Percentiles rank a stretch among this genome's conserved stretches.
phyloP scores from a whole-genome alignment of 345 rosid species.

The Hibiscus trionum region DNA sequence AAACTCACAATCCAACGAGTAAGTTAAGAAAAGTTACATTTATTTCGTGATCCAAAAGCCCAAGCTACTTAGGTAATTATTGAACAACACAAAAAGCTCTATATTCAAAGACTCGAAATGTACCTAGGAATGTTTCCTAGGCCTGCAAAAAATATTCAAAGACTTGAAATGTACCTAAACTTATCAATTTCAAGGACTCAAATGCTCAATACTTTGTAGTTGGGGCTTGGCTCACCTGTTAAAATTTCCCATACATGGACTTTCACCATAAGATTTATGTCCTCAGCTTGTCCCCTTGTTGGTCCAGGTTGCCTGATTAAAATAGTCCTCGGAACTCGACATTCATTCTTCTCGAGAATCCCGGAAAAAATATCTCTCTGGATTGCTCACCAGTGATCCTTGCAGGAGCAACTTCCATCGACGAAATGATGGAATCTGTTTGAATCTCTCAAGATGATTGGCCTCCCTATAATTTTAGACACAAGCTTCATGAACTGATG shows the following conservation, averaged over 20 bases:
- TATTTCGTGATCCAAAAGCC: too few species aligned
- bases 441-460: slow-evolving; percentile 44
- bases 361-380: not conserved
- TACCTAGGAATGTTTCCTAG: too few species aligned
- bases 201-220: not conserved
- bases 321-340: not conserved
- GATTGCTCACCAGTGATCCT: slow-evolving; percentile 37
- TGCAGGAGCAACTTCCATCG: slow-evolving; percentile 55
- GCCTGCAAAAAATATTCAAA: not conserved
- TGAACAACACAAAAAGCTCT: too few species aligned
- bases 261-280: not conserved
- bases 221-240: not conserved
- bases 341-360: not conserved
- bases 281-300: not conserved
- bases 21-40: too few species aligned
- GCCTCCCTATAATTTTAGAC: slow-evolving; percentile 31
- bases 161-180: not conserved
- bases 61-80: too few species aligned
- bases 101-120: too few species aligned
- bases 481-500: slow-evolving; percentile 51
- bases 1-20: too few species aligned
- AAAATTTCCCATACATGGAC: not conserved
- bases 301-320: not conserved
- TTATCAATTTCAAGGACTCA: too few species aligned
- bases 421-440: slow-evolving; percentile 58